Evolutionary conservation across 2,329 filamentous ascomycete genomes (phyloP).

Genomic region (Colletotrichum destructivum): DNA sequence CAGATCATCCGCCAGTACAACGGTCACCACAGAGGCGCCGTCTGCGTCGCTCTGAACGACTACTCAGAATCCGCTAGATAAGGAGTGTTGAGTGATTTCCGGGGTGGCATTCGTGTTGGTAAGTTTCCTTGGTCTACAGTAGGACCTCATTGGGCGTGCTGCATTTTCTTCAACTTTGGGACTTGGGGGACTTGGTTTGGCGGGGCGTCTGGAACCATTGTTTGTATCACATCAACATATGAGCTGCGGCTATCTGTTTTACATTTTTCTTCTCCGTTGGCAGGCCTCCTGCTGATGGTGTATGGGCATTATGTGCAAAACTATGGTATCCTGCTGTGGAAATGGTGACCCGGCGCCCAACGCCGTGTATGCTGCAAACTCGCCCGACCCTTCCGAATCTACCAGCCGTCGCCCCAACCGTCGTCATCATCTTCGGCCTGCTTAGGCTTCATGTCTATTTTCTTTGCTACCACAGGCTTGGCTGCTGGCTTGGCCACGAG

Average conservation of each 20-base stretch:
- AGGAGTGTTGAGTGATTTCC: conserved; percentile 25
- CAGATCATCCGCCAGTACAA: conserved; percentile 96
- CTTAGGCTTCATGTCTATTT: conserved; percentile 79
- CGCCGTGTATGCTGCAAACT: conserved; percentile 37
- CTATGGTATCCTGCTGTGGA: conserved; percentile 37
- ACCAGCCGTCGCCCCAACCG: conserved; percentile 79
- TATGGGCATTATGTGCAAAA: conserved; percentile 31
- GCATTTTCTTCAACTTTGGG: conserved; percentile 29
- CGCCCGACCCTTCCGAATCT: conserved; percentile 29
- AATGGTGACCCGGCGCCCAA: conserved; percentile 30
- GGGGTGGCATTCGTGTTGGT: conserved; percentile 18
- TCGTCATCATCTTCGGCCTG: conserved; percentile 70
- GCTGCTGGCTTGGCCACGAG: conserved; percentile 51
- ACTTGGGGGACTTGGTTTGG: conserved; percentile 38
- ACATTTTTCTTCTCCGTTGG: conserved; percentile 18
- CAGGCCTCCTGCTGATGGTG: conserved; percentile 24
- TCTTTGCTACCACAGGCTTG: conserved; percentile 70
- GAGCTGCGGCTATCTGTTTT: conserved; percentile 35
- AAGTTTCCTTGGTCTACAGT: conserved; percentile 29
- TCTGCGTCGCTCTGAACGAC: conserved; percentile 94
- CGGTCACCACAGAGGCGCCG: conserved; percentile 91
- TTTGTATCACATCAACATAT: conserved; percentile 36
- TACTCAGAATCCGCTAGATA: conserved; percentile 70
- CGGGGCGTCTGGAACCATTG: conserved; percentile 42
- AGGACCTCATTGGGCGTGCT: conserved; percentile 26